Evolutionary conservation across 2,329 filamentous ascomycete species (phyloP).

Genomic region (Sclerotinia glacialis): DNA sequence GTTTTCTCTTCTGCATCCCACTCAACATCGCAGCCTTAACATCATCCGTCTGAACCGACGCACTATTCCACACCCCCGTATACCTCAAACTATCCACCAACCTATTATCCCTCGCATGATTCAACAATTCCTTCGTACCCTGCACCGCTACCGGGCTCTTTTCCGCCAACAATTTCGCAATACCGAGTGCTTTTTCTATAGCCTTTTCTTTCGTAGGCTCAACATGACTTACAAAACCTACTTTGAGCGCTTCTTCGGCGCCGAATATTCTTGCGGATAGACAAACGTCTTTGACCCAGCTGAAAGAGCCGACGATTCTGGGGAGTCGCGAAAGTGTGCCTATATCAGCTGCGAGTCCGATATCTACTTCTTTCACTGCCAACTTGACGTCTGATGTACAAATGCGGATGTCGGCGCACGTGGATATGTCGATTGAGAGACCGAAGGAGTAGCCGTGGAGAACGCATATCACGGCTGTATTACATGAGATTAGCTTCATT

Average conservation of each 20-base stretch:
- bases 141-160: constrained; percentile 89
- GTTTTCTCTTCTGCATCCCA: constrained; percentile 73
- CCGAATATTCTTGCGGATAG: constrained; percentile 68
- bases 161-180: constrained; percentile 63
- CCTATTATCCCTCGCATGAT: constrained; percentile 74
- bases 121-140: constrained; percentile 83
- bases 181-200: constrained; percentile 58
- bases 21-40: constrained; percentile 71
- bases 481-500: not conserved
- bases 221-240: constrained; percentile 68
- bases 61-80: constrained; percentile 83
- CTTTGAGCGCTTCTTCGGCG: constrained; percentile 64
- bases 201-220: constrained; percentile 61
- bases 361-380: constrained; percentile 78
- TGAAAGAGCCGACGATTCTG: constrained; percentile 66
- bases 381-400: constrained; percentile 59
- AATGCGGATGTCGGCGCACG: constrained; percentile 69
- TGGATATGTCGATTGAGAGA: constrained; percentile 71
- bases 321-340: constrained; percentile 72
- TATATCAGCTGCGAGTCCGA: constrained; percentile 76
- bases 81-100: constrained; percentile 79
- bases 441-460: constrained; percentile 78
- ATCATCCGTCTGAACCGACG: constrained; percentile 77
- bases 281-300: constrained; percentile 78
- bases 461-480: constrained; percentile 71